A percentile compares a stretch with the other conserved stretches of the same genome.
Conservation (phyloP, 768 basidiomycete species). For the Multifurca ochricompacta region DNA sequence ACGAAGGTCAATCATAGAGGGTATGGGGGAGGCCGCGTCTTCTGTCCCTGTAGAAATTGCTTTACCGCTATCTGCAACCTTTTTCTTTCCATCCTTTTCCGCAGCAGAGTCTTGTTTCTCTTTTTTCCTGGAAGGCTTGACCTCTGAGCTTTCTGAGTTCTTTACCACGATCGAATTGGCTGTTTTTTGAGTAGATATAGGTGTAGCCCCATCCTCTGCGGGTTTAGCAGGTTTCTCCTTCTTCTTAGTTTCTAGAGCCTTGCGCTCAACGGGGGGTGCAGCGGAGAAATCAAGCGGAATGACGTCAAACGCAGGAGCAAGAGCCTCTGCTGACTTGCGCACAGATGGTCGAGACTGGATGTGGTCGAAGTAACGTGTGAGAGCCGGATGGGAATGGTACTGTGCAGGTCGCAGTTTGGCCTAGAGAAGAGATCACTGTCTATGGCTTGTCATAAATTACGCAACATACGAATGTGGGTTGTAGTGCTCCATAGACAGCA, state of each 20-base stretch:
- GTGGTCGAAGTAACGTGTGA: slow-evolving; percentile 94
- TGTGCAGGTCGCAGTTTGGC: slow-evolving; percentile 62
- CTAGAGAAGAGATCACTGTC: slow-evolving; percentile 32
- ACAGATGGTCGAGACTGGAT: slow-evolving; percentile 70
- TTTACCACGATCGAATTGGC: slow-evolving; percentile 43
- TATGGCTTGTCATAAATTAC: not conserved
- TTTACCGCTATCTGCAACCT: slow-evolving; percentile 27
- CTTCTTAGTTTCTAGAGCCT: slow-evolving; percentile 67
- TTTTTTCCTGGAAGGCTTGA: slow-evolving; percentile 35
- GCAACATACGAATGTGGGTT: slow-evolving; percentile 64
- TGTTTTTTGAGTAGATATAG: slow-evolving; percentile 22
- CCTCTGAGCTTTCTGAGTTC: slow-evolving; percentile 38
- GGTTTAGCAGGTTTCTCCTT: slow-evolving; percentile 51
- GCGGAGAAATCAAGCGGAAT: slow-evolving; percentile 67
- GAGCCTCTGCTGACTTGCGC: slow-evolving; percentile 43
- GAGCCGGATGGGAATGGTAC: slow-evolving; percentile 70
- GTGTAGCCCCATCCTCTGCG: slow-evolving; percentile 25
- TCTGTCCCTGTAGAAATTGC: slow-evolving; percentile 33
- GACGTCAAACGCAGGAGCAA: slow-evolving; percentile 44
- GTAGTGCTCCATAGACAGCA: slow-evolving; percentile 82
- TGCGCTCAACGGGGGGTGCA: slow-evolving; percentile 69
- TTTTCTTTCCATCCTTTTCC: slow-evolving; percentile 30
- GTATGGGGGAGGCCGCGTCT: slow-evolving; percentile 76
- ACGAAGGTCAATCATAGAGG: slow-evolving; percentile 95
- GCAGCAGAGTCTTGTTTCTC: slow-evolving; percentile 39